Percentiles rank a stretch among this genome's conserved stretches.
Conservation (phyloP, 1,284 basidiomycete genomes). For the Takashimella koratensis region DNA sequence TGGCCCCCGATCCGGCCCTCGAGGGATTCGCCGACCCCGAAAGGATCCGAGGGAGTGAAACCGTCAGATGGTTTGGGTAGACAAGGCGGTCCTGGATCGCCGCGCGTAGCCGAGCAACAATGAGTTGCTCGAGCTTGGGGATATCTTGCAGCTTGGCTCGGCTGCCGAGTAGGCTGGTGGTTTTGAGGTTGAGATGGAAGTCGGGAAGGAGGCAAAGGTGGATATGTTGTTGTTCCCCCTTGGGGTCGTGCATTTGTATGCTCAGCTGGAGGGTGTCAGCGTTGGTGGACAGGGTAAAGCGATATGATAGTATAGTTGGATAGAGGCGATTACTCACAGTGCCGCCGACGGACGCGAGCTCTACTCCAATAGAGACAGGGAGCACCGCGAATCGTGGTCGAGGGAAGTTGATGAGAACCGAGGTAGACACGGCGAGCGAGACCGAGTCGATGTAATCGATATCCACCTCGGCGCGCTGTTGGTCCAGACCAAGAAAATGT, state of each 20-base stretch:
- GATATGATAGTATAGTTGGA: slow-evolving; percentile 5
- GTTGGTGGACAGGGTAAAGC: neutral
- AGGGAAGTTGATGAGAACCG: slow-evolving; percentile 57
- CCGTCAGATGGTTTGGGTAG: slow-evolving; percentile 51
- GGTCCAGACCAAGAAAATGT: neutral
- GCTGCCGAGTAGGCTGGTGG: slow-evolving; percentile 55
- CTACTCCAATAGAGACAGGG: slow-evolving; percentile 55
- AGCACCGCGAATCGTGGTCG: slow-evolving; percentile 56
- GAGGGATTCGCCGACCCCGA: slow-evolving; percentile 24
- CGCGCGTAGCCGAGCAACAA: slow-evolving; percentile 52
- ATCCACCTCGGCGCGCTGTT: slow-evolving; percentile 55
- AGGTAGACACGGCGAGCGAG: slow-evolving; percentile 54
- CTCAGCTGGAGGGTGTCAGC: slow-evolving; percentile 34
- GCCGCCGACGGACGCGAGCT: slow-evolving; percentile 55
- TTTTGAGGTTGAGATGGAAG: slow-evolving; percentile 55
- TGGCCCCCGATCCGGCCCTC: slow-evolving; percentile 17
- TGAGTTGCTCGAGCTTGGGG: slow-evolving; percentile 58
- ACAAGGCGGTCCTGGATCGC: slow-evolving; percentile 54
- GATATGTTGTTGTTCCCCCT: slow-evolving; percentile 44
- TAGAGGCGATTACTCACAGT: slow-evolving; percentile 52
- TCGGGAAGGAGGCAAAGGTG: slow-evolving; percentile 57
- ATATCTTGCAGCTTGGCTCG: slow-evolving; percentile 59
- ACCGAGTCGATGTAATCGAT: slow-evolving; percentile 56
- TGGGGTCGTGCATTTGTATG: slow-evolving; percentile 39
- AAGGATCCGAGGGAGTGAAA: slow-evolving; percentile 51